Evolutionary conservation across 495 filamentous ascomycete genomes (phyloP).

Genomic region (Penicillium manginii): DNA sequence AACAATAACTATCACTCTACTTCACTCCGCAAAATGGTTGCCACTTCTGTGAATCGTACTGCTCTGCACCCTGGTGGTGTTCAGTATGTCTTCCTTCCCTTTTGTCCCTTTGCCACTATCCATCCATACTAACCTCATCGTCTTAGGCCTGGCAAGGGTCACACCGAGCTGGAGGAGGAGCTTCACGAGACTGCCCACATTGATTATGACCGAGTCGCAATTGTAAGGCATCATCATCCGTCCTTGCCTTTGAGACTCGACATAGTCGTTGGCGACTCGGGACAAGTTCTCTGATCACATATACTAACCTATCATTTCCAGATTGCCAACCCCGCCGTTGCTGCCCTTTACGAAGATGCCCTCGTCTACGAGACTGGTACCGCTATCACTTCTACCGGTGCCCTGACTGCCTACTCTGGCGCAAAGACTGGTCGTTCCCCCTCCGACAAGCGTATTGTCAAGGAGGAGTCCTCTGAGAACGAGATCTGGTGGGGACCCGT

Average conservation of each 20-base stretch:
- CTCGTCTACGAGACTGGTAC: slow-evolving; percentile 98
- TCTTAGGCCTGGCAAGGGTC: slow-evolving; percentile 75
- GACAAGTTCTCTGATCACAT: slow-evolving; percentile 11
- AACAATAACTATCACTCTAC: slow-evolving; percentile 67
- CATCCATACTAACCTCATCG: slow-evolving; percentile 15
- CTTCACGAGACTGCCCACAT: slow-evolving; percentile 98
- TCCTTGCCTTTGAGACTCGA: slow-evolving; percentile 9
- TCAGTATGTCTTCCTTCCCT: slow-evolving; percentile 62
- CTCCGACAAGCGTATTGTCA: slow-evolving; percentile 93
- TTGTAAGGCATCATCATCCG: slow-evolving; percentile 60
- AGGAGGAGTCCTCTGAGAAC: slow-evolving; percentile 85
- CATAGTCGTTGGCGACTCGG: slow-evolving; percentile 9
- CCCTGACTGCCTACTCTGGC: slow-evolving; percentile 95
- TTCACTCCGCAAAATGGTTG: slow-evolving; percentile 66
- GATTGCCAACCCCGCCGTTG: slow-evolving; percentile 89
- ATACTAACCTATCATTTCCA: slow-evolving; percentile 34
- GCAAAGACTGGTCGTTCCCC: slow-evolving; percentile 98
- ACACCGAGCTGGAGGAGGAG: slow-evolving; percentile 97
- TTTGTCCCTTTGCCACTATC: slow-evolving; percentile 11
- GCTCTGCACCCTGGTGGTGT: slow-evolving; percentile 90
- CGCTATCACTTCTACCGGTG: slow-evolving; percentile 93
- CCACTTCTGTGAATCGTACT: slow-evolving; percentile 84
- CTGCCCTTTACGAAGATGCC: slow-evolving; percentile 98
- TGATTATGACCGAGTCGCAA: slow-evolving; percentile 97
- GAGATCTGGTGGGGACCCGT: slow-evolving; percentile 98